Evolutionary conservation across 1,139 yeast species (phyloP).

Genomic region (Yamadazyma epiphylla): DNA sequence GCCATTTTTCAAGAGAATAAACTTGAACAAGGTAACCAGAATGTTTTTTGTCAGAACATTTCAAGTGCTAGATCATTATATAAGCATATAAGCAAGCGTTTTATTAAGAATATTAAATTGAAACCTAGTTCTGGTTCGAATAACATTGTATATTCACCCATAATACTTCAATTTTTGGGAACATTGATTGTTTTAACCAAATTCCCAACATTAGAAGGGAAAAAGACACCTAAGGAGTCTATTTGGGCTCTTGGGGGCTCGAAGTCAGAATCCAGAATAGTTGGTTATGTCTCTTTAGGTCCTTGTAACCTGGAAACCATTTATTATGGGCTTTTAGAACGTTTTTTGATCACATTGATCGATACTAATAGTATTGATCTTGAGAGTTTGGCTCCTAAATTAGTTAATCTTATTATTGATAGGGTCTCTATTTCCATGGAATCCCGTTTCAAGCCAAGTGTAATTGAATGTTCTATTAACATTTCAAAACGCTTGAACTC

Average conservation of each 20-base stretch:
- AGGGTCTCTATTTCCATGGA: not conserved
- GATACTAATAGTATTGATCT: constrained; percentile 3
- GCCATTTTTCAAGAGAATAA: constrained; percentile 16
- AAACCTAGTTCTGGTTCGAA: constrained; percentile 22
- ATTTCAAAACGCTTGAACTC: constrained; percentile 4
- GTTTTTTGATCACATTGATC: constrained; percentile 19
- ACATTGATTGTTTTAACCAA: constrained; percentile 40
- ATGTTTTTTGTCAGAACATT: constrained; percentile 8
- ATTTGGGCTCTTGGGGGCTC: constrained; percentile 52
- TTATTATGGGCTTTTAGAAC: constrained; percentile 34
- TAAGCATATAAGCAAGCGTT: constrained; percentile 45
- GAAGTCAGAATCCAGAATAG: constrained; percentile 36
- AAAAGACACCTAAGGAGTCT: constrained; percentile 31
- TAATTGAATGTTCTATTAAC: constrained; percentile 17
- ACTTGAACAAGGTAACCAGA: constrained; percentile 6
- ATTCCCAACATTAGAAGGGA: constrained; percentile 20
- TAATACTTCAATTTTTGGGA: constrained; percentile 48
- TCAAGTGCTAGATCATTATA: constrained; percentile 24
- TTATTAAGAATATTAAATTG: constrained; percentile 50
- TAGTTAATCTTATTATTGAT: constrained; percentile 17
- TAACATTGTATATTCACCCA: constrained; percentile 37
- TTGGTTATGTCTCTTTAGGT: constrained; percentile 47
- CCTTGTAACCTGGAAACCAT: constrained; percentile 48
- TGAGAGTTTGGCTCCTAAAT: constrained; percentile 6
- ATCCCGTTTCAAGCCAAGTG: constrained; percentile 4